A percentile compares a stretch with the other conserved stretches of the same genome.
These are phyloP conservation scores for Acacia acuminata DNA, from an alignment of 306 rosid species.

Conservation along the genomic window DNA sequence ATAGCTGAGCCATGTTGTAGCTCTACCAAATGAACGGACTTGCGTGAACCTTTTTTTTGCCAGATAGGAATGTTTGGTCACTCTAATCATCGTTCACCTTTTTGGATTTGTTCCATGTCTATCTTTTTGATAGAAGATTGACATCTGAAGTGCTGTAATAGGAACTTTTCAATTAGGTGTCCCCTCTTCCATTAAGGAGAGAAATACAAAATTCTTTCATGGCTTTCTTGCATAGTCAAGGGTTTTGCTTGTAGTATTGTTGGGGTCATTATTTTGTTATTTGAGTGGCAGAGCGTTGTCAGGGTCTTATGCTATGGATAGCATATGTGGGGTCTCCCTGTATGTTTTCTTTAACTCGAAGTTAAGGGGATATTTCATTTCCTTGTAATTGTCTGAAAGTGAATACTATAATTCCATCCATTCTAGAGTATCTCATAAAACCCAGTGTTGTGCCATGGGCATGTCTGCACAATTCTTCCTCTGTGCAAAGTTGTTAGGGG, in stretches of 20 bases:
- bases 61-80: not conserved
- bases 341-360: not conserved
- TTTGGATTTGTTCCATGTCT: not conserved
- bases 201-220: not conserved
- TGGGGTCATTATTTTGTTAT: not conserved
- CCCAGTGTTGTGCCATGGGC: conserved; percentile 26
- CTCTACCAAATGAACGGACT: not conserved
- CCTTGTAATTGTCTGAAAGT: conserved; percentile 12
- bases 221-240: not conserved
- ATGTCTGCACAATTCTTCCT: conserved; percentile 18
- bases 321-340: not conserved
- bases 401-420: conserved; percentile 11
- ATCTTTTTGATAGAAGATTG: not conserved
- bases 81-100: not conserved
- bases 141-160: not conserved
- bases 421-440: conserved; percentile 1
- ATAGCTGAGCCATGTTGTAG: not conserved
- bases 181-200: not conserved
- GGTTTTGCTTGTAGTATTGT: not conserved
- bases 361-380: conserved; percentile 8
- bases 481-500: conserved; percentile 33
- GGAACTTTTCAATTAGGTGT: not conserved
- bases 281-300: not conserved
- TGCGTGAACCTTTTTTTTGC: no score
- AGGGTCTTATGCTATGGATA: not conserved